Evolutionary conservation across 495 filamentous ascomycete species (phyloP).

Genomic region (Annulohypoxylon nitens): DNA sequence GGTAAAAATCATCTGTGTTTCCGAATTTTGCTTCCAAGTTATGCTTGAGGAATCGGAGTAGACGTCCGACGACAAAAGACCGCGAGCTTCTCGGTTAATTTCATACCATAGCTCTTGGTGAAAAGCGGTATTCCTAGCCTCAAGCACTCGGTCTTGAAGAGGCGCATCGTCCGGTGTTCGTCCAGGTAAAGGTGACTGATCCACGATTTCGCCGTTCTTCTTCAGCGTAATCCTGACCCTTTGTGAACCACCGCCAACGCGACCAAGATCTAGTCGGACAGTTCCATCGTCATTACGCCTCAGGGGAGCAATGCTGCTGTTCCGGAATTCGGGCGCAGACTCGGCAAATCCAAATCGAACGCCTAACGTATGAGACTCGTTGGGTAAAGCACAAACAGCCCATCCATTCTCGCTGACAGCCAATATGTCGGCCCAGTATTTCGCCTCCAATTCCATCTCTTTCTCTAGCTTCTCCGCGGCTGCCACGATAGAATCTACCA

Average conservation of each 20-base stretch:
- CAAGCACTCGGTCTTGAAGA: constrained; percentile 75
- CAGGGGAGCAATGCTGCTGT: constrained; percentile 82
- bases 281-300: constrained; percentile 79
- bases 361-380: constrained; percentile 78
- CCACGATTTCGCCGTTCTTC: constrained; percentile 60
- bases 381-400: constrained; percentile 80
- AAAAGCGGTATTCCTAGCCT: constrained; percentile 88
- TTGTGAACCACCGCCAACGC: constrained; percentile 67
- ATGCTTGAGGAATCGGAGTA: constrained; percentile 69
- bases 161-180: constrained; percentile 56
- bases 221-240: constrained; percentile 73
- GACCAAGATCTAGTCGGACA: constrained; percentile 78
- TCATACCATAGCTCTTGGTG: constrained; percentile 96
- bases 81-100: constrained; percentile 81
- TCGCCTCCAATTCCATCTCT: constrained; percentile 81
- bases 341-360: constrained; percentile 92
- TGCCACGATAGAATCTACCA: constrained; percentile 79
- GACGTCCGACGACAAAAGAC: constrained; percentile 74
- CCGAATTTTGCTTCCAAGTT: constrained; percentile 66
- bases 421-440: constrained; percentile 89
- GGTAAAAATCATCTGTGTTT: constrained; percentile 72
- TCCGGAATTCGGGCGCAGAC: constrained; percentile 79
- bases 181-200: constrained; percentile 62
- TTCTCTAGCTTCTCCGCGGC: constrained; percentile 78
- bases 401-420: constrained; percentile 85